Conservation (phyloP, 495 filamentous ascomycete species). For the Podospora tetraspora region DNA sequence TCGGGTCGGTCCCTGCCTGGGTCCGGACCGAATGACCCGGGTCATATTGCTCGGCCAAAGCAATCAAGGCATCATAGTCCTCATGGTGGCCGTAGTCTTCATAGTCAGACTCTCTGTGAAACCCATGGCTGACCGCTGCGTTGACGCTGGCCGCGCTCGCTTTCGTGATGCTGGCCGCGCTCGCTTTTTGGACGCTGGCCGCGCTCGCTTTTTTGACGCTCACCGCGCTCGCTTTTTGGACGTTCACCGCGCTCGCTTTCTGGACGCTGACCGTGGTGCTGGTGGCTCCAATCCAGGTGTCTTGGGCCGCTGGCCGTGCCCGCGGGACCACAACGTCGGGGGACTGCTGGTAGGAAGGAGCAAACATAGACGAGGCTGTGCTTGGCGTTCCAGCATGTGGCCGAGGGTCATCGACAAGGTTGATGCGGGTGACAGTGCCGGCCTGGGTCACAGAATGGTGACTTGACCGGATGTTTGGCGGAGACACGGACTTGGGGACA, state of each 20-base stretch:
- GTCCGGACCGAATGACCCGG: neutral
- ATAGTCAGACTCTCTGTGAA: neutral
- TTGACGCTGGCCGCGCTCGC: neutral
- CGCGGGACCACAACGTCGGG: neutral
- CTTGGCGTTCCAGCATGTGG: neutral
- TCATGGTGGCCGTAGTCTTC: slow-evolving; percentile 4
- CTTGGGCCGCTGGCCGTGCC: neutral
- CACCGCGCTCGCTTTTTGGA: neutral
- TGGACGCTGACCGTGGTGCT: neutral
- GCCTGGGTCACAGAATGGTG: no score
- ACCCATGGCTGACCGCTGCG: neutral
- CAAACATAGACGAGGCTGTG: neutral
- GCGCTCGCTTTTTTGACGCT: neutral
- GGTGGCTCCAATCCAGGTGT: neutral
- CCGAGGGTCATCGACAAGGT: neutral
- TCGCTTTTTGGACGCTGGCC: neutral
- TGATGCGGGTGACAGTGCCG: neutral
- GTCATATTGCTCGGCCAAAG: neutral
- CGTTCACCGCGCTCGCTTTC: neutral
- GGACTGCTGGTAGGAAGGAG: neutral
- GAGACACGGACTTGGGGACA: neutral
- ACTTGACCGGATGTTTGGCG: neutral
- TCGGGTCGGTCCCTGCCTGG: neutral
- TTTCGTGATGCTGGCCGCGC: neutral
- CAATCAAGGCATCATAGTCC: slow-evolving; percentile 3